Conservation (phyloP, 495 filamentous ascomycete genomes). For the Chaetomium tenue region DNA sequence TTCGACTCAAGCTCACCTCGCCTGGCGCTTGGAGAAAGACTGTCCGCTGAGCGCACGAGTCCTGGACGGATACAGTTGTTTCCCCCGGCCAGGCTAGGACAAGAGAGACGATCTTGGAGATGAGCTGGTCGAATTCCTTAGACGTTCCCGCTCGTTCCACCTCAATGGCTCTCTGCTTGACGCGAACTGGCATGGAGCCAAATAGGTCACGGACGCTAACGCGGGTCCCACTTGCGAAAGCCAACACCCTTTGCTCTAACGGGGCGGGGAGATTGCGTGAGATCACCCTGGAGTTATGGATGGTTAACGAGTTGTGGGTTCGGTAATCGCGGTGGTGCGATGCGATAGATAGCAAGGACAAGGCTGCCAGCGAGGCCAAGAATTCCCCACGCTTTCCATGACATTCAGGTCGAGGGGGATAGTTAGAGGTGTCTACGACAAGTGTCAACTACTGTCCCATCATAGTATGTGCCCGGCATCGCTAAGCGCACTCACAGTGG, state of each 20-base stretch:
- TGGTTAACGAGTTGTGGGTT: conserved; percentile 65
- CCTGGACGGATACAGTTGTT: conserved; percentile 47
- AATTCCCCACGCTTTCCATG: conserved; percentile 75
- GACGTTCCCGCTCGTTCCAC: conserved; percentile 50
- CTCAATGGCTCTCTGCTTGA: conserved; percentile 70
- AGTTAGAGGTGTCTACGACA: conserved; percentile 73
- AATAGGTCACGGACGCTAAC: conserved; percentile 84
- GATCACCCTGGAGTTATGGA: conserved; percentile 71
- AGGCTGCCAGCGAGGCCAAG: conserved; percentile 70
- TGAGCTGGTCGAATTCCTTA: conserved; percentile 67
- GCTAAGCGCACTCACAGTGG: conserved; percentile 57
- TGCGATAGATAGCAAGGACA: conserved; percentile 75
- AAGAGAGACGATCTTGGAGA: conserved; percentile 57
- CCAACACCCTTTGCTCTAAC: conserved; percentile 55
- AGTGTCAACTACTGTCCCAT: conserved; percentile 27
- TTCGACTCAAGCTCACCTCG: neutral
- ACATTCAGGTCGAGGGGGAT: conserved; percentile 39
- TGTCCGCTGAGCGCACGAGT: conserved; percentile 28
- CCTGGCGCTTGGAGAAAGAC: conserved; percentile 23
- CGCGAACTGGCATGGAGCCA: conserved; percentile 94
- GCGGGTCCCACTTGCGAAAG: conserved; percentile 68
- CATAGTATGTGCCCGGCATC: neutral
- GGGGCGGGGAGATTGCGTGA: conserved; percentile 65
- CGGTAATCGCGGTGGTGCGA: conserved; percentile 66
- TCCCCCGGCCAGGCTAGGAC: conserved; percentile 61